Evolutionary conservation across 225 moss, liverwort and hornwort species (phyloP), one percentile per base, ranked within the genome.

Genomic region (Physcomitrium patens): DNA sequence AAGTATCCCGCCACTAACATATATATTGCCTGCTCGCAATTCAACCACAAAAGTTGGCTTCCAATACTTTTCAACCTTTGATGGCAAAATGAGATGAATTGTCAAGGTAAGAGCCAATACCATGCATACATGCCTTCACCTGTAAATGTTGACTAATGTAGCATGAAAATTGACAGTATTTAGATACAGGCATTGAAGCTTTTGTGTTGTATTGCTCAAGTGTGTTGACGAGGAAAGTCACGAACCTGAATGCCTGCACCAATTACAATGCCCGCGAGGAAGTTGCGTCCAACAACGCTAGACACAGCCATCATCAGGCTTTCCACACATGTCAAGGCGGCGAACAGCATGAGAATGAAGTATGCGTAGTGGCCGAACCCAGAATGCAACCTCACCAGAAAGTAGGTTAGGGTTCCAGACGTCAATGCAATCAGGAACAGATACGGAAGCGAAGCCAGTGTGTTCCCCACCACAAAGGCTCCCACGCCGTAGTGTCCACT

Each of bases 261-360:
- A 28, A 83, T 79, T 52, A 86, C 83, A 20, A 89, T 86, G 63
- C 89, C 86, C 47, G 86, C 78, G 42, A 83, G 73, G 68, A 83
- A 89, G 53, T 86, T 84, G 17, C 83, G 83, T 2, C 84, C 80
- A 9, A 89, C 86, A 9, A 89, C 72, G 53, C 85, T 89, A 0
- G 86, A 73, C 0, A 86, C 85, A 5, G 83, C 70, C 89, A 89
- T 89, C 89, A 89, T 86, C 53, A 89, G 73, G 77, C 85, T 86
- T 77, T 89, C 89, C 22, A 89, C 89, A 16, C 81, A 83, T 0
- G 81, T 74, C 17, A 89, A 67, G 54, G 72, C 78, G 3, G 81
- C 83, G 27, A 86, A 86, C 37, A 89, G 78, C 68, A 74, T 83
- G 61, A 89, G 83, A 51, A 89, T 73, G 52, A 89, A 89, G 27